Evolutionary conservation across 2,329 filamentous ascomycete species (phyloP).

Genomic region (Zymoseptoria brevis): DNA sequence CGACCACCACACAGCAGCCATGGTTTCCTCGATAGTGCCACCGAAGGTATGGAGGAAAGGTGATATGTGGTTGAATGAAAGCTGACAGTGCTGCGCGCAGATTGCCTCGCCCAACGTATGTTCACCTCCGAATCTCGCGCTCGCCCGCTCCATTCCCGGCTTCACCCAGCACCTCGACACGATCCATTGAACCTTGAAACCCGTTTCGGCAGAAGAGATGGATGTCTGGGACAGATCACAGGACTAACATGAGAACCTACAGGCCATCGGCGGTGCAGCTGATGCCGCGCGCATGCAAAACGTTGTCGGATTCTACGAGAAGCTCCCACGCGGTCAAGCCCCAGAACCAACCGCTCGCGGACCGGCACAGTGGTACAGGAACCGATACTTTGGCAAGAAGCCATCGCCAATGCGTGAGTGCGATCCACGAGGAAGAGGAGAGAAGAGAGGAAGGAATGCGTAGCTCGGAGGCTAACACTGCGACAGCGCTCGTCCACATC

Average conservation of each 20-base stretch:
- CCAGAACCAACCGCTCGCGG: slow-evolving; percentile 76
- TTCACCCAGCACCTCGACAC: neutral
- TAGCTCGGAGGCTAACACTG: slow-evolving; percentile 9
- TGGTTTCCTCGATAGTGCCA: slow-evolving; percentile 85
- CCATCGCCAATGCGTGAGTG: slow-evolving; percentile 76
- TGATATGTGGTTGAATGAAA: slow-evolving; percentile 28
- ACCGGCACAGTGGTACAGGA: slow-evolving; percentile 78
- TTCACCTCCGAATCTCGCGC: slow-evolving; percentile 17
- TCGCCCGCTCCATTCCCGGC: slow-evolving; percentile 3
- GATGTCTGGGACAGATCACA: neutral
- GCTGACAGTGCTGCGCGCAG: slow-evolving; percentile 38
- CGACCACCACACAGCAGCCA: slow-evolving; percentile 18
- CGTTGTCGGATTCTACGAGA: slow-evolving; percentile 98
- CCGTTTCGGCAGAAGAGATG: neutral
- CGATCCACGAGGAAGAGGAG: neutral
- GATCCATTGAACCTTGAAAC: neutral
- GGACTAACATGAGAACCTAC: slow-evolving; percentile 24
- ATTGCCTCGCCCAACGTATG: slow-evolving; percentile 79
- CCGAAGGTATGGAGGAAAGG: slow-evolving; percentile 71
- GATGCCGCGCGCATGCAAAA: slow-evolving; percentile 97
- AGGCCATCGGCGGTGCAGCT: slow-evolving; percentile 91
- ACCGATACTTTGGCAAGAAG: slow-evolving; percentile 89
- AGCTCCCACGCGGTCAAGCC: slow-evolving; percentile 85
- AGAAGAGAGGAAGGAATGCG: slow-evolving; percentile 2
- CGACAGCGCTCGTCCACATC: slow-evolving; percentile 75